Evolutionary conservation across 208 protist species (phyloP), one percentile per base, ranked within the genome.

Genomic region (Leptomonas pyrrhocoris): DNA sequence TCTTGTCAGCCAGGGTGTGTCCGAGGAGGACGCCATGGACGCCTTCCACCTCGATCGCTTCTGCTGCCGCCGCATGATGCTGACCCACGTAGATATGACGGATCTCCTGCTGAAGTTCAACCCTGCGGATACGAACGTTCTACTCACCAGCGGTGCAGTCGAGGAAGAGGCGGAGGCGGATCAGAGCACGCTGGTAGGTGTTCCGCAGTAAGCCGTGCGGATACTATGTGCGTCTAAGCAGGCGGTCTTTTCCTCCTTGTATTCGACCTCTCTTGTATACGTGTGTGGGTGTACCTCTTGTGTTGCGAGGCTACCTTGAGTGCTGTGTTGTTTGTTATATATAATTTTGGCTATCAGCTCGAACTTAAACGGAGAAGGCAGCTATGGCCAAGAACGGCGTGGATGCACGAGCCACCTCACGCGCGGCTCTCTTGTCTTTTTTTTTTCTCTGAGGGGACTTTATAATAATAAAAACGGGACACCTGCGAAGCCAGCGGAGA

Each of bases 51-150:
- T 99, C 0, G 89, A 96, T 23, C 94, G 99, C 36, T 99, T 99
- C 82, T 99, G 99, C 86, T 99, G 99, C 81, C 83, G 99, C 62
- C 87, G 99, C 57, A 99, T 99, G 99, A 88, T 99, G 57, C 84
- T 99, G 19, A 99, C 99, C 0, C 99, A 99, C 81, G 99, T 99
- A 23, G 99, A 99, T 79, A 91, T 99, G 48, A 99, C 99, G 49
- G 98, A 99, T 62, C 96, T 99, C 70, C 88, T 99, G 25, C 78
- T 96, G 28, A 94, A 94, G 75, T 97, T 89, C 62, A 97, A 97
- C 75, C 93, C 93, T 2, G 90, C 93, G 0, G 89, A 97, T 78
- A 87, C 86, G 7, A 86, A 83, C 50, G 88, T 92, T 21, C 65
- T 84, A 16, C 51, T 56, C 2, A 40, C 42, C 23, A 48, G 60